phyloP scores from a whole-genome alignment of 2,329 filamentous ascomycete genomes.

The Fusarium papillatum region DNA sequence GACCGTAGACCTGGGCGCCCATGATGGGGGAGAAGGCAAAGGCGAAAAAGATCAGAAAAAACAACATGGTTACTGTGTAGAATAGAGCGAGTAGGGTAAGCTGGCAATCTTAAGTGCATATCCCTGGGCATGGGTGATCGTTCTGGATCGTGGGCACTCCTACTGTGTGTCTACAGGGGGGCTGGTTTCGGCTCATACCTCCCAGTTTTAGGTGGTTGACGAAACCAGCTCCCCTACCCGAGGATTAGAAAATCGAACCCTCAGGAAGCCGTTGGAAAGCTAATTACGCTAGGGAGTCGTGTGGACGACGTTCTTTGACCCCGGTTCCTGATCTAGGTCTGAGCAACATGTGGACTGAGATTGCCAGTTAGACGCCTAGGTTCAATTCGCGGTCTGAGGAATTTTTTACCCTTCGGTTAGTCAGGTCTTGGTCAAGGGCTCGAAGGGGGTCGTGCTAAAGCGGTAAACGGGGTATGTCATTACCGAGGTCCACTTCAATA shows the following conservation, averaged over 20 bases:
- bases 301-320: too few species aligned
- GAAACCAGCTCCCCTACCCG: background rate
- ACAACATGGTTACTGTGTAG: background rate
- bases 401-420: too few species aligned
- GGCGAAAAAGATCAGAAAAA: background rate
- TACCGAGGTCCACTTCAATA: background rate
- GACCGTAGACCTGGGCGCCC: background rate
- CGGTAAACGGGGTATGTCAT: background rate
- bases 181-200: background rate
- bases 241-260: background rate
- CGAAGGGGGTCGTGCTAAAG: too few species aligned
- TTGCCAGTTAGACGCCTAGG: too few species aligned
- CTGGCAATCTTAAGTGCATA: background rate
- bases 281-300: background rate
- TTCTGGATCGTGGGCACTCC: background rate
- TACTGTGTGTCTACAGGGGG: background rate
- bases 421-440: too few species aligned
- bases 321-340: too few species aligned
- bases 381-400: too few species aligned
- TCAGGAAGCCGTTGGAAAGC: background rate
- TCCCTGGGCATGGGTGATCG: background rate
- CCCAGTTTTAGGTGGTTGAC: background rate
- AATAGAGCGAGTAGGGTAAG: background rate
- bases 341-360: too few species aligned
- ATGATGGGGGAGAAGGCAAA: background rate